Conservation (phyloP, 1,139 yeast genomes). For the Debaryomyces nepalensis region DNA sequence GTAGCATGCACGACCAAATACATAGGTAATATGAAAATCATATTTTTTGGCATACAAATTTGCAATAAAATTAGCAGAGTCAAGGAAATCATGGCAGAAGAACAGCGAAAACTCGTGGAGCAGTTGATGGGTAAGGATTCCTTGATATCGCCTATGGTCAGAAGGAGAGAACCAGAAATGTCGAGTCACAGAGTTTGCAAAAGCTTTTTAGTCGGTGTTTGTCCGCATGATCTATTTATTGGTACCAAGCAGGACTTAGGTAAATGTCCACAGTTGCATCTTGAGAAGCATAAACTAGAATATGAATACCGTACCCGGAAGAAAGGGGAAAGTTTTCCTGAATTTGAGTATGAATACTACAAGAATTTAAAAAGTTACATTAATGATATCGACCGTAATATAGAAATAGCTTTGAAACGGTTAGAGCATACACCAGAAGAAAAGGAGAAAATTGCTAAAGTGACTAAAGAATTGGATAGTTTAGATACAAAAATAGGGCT, state of each 20-base stretch:
- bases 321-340: slow-evolving; percentile 62
- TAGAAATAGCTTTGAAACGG: slow-evolving; percentile 65
- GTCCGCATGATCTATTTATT: slow-evolving; percentile 83
- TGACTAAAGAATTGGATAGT: slow-evolving; percentile 67
- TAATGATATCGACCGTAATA: slow-evolving; percentile 69
- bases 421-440: slow-evolving; percentile 84
- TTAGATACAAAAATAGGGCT: slow-evolving; percentile 70
- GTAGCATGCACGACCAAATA: slow-evolving; percentile 4
- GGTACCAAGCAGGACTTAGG: slow-evolving; percentile 89
- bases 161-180: slow-evolving; percentile 53
- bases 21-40: slow-evolving; percentile 6
- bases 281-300: slow-evolving; percentile 75
- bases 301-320: slow-evolving; percentile 63
- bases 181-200: slow-evolving; percentile 76
- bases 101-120: slow-evolving; percentile 76
- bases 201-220: slow-evolving; percentile 80
- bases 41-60: not conserved
- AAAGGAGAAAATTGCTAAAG: slow-evolving; percentile 61
- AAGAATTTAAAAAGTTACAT: slow-evolving; percentile 58
- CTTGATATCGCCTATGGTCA: slow-evolving; percentile 40
- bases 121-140: slow-evolving; percentile 81
- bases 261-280: slow-evolving; percentile 75
- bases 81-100: slow-evolving; percentile 54
- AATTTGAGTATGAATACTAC: slow-evolving; percentile 71
- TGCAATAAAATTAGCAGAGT: too few species aligned